Evolutionary conservation across 768 basidiomycete genomes (phyloP).

Genomic region (Phaeotremella fagi): DNA sequence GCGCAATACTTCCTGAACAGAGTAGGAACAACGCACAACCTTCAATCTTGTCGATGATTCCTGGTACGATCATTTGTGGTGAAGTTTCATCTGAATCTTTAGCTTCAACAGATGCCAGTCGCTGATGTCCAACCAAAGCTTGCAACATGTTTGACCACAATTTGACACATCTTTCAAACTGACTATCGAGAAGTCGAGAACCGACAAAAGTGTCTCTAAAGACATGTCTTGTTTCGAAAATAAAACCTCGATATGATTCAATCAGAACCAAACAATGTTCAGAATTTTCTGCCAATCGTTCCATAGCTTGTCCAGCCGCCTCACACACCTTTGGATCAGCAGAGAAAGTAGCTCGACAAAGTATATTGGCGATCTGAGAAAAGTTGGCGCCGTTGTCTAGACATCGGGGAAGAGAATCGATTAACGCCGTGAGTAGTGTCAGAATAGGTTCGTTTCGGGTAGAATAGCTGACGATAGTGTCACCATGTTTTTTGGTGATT

Average conservation of each 20-base stretch:
- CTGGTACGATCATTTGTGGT: slow-evolving; percentile 6
- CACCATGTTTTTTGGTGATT: slow-evolving; percentile 61
- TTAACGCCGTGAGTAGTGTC: slow-evolving; percentile 66
- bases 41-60: slow-evolving; percentile 54
- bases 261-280: slow-evolving; percentile 59
- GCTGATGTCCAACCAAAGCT: slow-evolving; percentile 58
- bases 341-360: slow-evolving; percentile 76
- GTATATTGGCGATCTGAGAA: slow-evolving; percentile 66
- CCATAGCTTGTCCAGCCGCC: slow-evolving; percentile 64
- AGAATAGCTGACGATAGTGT: slow-evolving; percentile 58
- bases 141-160: slow-evolving; percentile 73
- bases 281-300: slow-evolving; percentile 65
- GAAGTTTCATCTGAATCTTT: slow-evolving; percentile 9
- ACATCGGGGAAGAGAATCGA: slow-evolving; percentile 80
- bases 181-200: slow-evolving; percentile 61
- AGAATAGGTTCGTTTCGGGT: slow-evolving; percentile 60
- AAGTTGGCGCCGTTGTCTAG: slow-evolving; percentile 56
- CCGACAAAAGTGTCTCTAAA: slow-evolving; percentile 55
- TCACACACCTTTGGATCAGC: slow-evolving; percentile 70
- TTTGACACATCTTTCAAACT: slow-evolving; percentile 62
- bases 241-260: slow-evolving; percentile 61
- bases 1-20: slow-evolving; percentile 56
- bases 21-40: slow-evolving; percentile 63
- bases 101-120: slow-evolving; percentile 45
- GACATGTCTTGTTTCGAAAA: slow-evolving; percentile 67